These are phyloP conservation scores for Astragalus membranaceus DNA, from an alignment of 306 rosid species.

Conservation along the genomic window DNA sequence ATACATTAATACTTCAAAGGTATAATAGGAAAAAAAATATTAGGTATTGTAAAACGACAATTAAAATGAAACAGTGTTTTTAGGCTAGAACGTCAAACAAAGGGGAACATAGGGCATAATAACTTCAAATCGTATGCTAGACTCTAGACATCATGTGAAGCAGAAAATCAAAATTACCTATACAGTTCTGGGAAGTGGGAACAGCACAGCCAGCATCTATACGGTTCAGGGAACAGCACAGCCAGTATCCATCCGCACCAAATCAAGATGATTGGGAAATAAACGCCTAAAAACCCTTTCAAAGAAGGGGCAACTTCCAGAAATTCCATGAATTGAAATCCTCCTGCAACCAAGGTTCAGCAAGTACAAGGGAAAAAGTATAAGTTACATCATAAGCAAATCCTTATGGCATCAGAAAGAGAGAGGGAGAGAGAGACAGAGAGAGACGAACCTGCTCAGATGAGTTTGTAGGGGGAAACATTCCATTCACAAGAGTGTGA, in stretches of 20 bases:
- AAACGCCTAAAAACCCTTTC: conserved; percentile 11
- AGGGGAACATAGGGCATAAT: no score
- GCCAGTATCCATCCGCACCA: conserved; percentile 5
- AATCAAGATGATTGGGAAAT: conserved; percentile 11
- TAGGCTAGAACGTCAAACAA: no score
- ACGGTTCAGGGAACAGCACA: conserved; percentile 11
- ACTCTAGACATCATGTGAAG: background rate
- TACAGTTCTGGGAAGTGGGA: conserved; percentile 16
- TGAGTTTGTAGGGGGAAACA: conserved; percentile 67
- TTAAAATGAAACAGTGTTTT: no score
- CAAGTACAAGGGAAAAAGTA: background rate
- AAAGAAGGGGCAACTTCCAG: conserved; percentile 69
- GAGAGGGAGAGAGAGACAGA: background rate
- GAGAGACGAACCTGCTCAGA: conserved; percentile 59
- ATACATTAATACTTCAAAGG: no score
- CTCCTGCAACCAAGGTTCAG: conserved; percentile 55
- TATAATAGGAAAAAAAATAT: no score
- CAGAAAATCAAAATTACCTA: conserved; percentile 35
- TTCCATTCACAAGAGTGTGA: conserved; percentile 75
- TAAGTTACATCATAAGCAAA: conserved; percentile 2
- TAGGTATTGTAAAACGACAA: no score
- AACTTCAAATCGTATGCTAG: background rate
- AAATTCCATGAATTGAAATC: conserved; percentile 90
- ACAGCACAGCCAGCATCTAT: conserved; percentile 4
- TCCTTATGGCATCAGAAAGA: background rate